phyloP scores from a whole-genome alignment of 2,329 filamentous ascomycete genomes.

The Zarea fungicola region DNA sequence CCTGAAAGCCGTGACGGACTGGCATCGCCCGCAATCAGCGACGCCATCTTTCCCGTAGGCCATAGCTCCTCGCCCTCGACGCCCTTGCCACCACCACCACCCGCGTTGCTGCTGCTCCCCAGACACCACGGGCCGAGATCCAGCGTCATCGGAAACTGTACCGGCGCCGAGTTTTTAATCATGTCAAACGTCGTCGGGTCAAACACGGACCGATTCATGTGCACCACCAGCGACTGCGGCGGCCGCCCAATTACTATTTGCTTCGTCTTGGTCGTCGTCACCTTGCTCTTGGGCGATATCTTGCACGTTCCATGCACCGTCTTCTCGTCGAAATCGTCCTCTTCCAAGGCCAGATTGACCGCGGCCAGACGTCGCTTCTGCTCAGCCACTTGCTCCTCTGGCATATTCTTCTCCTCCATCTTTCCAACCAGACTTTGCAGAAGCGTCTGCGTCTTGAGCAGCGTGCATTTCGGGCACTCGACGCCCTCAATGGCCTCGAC shows the following conservation, averaged over 20 bases:
- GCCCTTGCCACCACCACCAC: neutral
- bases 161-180: slow-evolving; percentile 76
- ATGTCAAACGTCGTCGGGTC: slow-evolving; percentile 74
- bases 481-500: slow-evolving; percentile 85
- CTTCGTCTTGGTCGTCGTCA: slow-evolving; percentile 78
- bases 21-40: slow-evolving; percentile 63
- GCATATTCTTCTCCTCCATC: slow-evolving; percentile 28
- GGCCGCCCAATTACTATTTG: slow-evolving; percentile 81
- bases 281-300: slow-evolving; percentile 61
- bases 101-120: slow-evolving; percentile 54
- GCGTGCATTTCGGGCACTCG: slow-evolving; percentile 85
- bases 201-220: slow-evolving; percentile 89
- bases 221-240: slow-evolving; percentile 74
- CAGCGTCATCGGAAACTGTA: slow-evolving; percentile 68
- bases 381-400: slow-evolving; percentile 47
- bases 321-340: slow-evolving; percentile 73
- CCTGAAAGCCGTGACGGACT: slow-evolving; percentile 48
- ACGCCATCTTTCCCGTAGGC: slow-evolving; percentile 61
- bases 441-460: slow-evolving; percentile 52
- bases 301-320: slow-evolving; percentile 60
- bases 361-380: slow-evolving; percentile 53
- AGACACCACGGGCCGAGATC: slow-evolving; percentile 84
- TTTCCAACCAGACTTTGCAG: slow-evolving; percentile 43
- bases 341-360: slow-evolving; percentile 66
- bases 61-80: slow-evolving; percentile 54